Evolutionary conservation across 2,329 filamentous ascomycete genomes (phyloP), one percentile per base, ranked within the genome.

Genomic region (Calonectria leucothoes): DNA sequence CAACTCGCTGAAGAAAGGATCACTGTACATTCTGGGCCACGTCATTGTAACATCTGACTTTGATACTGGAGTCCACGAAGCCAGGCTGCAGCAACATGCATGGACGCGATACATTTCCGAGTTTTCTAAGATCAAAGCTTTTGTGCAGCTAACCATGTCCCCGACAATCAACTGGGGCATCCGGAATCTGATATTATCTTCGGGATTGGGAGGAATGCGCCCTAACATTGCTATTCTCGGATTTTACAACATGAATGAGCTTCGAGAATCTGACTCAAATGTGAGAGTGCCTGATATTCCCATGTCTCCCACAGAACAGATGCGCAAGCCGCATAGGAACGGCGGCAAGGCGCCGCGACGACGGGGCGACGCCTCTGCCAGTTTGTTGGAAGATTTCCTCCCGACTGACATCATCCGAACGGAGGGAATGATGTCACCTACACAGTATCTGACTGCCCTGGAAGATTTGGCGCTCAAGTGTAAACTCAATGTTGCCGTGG

Each of bases 21-120:
- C 92, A 0, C 84, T 98, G 1, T 98, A 97, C 82, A 94, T 98
- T 12, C 88, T 98, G 1, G 95, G 95, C 0, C 95, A 97, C 83
- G 94, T 97, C 52, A 95, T 98, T 72, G 94, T 98, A 4, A 95
- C 94, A 0, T 90, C 94, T 73, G 94, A 98, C 81, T 98, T 98
- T 80, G 90, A 91, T 25, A 89, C 90, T 4, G 94, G 94, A 5
- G 94, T 97, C 11, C 91, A 94, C 6, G 95, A 98, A 83, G 94
- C 94, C 4, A 93, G 94, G 74, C 88, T 93, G 25, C 95, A 97
- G 81, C 95, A 97, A 82, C 90, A 91, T 15, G 91, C 94, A 0
- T 97, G 95, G 95, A 93, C 94, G 31, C 95, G 94, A 78, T 96
- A 96, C 76, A 96, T 98, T 59, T 88, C 88, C 0, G 95, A 97